Evolutionary conservation across 208 protist species (phyloP).

Genomic region (Trypanosomatidae sp.): DNA sequence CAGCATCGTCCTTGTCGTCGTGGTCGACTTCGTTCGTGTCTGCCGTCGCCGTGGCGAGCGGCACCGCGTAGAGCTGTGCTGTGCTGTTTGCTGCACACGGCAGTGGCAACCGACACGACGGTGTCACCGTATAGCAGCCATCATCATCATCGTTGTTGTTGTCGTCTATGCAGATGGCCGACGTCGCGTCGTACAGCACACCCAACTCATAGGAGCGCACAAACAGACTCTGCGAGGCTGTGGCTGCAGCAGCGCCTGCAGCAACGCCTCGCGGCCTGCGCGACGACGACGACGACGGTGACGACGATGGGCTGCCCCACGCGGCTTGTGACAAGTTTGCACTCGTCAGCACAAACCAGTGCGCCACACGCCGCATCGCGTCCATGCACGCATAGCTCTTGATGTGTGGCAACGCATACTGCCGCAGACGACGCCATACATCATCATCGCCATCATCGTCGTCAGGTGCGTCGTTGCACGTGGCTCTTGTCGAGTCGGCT

Average conservation of each 20-base stretch:
- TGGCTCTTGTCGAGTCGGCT: not conserved
- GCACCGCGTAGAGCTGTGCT: constrained; percentile 7
- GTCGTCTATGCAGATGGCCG: constrained; percentile 5
- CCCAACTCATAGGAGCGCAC: constrained; percentile 80
- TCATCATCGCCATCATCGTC: not conserved
- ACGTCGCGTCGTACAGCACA: constrained; percentile 52
- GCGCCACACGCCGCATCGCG: constrained; percentile 10
- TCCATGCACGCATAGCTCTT: constrained; percentile 60
- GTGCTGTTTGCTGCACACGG: constrained; percentile 9
- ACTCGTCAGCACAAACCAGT: constrained; percentile 74
- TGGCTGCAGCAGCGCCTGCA: not conserved
- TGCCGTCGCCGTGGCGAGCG: not conserved
- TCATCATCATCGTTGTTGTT: not conserved
- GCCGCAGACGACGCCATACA: not conserved
- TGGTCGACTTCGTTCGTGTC: not conserved
- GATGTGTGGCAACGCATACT: constrained; percentile 57
- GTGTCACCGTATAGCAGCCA: constrained; percentile 16
- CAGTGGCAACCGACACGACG: constrained; percentile 11
- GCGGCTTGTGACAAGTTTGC: constrained; percentile 79
- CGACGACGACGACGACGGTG: not conserved
- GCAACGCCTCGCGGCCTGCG: not conserved
- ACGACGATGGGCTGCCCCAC: constrained; percentile 32
- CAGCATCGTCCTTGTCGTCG: not conserved
- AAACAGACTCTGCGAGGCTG: constrained; percentile 2
- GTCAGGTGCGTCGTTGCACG: not conserved